phyloP scores from a whole-genome alignment of 805 yeast species.

The Cyberlindnera nakhonratchasimensis region DNA sequence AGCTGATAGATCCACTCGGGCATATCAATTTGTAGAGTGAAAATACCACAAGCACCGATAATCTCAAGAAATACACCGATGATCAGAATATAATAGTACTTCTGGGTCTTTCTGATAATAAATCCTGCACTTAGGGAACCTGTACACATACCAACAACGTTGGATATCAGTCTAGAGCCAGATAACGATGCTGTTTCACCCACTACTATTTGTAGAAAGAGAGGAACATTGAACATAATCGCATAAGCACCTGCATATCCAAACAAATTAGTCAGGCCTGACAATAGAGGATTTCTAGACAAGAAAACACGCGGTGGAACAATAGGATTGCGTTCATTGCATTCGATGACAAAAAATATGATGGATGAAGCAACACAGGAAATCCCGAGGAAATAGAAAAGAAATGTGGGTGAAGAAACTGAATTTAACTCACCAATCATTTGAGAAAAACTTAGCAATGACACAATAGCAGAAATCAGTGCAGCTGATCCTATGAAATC shows the following conservation, averaged over 20 bases:
- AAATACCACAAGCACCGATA: slow-evolving; percentile 27
- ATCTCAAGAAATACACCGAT: slow-evolving; percentile 36
- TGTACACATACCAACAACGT: slow-evolving; percentile 38
- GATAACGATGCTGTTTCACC: slow-evolving; percentile 40
- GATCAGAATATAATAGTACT: slow-evolving; percentile 30
- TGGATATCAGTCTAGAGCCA: slow-evolving; percentile 41
- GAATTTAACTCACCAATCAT: slow-evolving; percentile 5
- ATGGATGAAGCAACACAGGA: slow-evolving; percentile 2
- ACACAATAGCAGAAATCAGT: slow-evolving; percentile 4
- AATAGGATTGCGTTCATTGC: slow-evolving; percentile 6
- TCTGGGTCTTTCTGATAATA: slow-evolving; percentile 33
- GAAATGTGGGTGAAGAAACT: neutral
- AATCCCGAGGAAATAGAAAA: neutral
- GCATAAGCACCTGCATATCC: slow-evolving; percentile 28
- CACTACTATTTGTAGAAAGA: slow-evolving; percentile 39
- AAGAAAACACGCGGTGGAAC: slow-evolving; percentile 5
- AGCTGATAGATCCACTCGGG: slow-evolving; percentile 13
- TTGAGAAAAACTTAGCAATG: slow-evolving; percentile 2
- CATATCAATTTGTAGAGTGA: neutral
- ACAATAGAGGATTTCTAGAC: slow-evolving; percentile 7
- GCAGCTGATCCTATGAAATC: slow-evolving; percentile 26
- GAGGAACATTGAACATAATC: slow-evolving; percentile 40
- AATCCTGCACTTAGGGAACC: slow-evolving; percentile 40
- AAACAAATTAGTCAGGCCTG: slow-evolving; percentile 9
- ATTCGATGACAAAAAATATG: slow-evolving; percentile 3